These are phyloP conservation scores for Mimosa pudica DNA, from an alignment of 306 rosid species.

Conservation along the genomic window DNA sequence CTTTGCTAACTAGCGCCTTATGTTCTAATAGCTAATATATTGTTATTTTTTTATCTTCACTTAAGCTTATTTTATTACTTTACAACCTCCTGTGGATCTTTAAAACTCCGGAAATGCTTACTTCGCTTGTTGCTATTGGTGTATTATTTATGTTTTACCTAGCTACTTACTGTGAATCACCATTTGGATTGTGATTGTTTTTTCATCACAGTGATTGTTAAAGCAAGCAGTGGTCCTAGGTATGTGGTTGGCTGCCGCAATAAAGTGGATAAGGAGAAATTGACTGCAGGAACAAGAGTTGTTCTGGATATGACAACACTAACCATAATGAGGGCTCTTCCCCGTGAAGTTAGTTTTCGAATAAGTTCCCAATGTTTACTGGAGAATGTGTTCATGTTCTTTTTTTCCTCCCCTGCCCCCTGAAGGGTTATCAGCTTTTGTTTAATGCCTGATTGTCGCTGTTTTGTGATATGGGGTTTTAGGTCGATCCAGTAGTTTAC, in stretches of 20 bases:
- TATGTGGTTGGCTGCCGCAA: constrained; percentile 94
- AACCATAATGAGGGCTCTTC: constrained; percentile 95
- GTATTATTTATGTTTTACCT: background rate
- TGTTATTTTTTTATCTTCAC: constrained; percentile 10
- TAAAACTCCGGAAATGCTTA: background rate
- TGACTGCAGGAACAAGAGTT: constrained; percentile 89
- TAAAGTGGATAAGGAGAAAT: constrained; percentile 90
- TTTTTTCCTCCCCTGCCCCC: background rate
- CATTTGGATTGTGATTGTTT: constrained; percentile 35
- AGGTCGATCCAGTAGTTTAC: constrained; percentile 95
- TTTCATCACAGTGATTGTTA: constrained; percentile 79
- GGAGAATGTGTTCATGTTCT: constrained; percentile 9
- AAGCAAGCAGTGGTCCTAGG: constrained; percentile 94
- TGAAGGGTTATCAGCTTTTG: background rate
- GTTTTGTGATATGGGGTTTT: constrained; percentile 34
- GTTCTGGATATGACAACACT: constrained; percentile 95
- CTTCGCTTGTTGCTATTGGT: background rate
- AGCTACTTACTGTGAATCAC: constrained; percentile 3
- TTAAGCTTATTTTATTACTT: background rate
- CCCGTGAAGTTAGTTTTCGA: constrained; percentile 72
- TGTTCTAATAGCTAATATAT: background rate
- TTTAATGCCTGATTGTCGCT: constrained; percentile 14
- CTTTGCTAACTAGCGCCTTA: background rate
- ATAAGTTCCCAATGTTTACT: constrained; percentile 23
- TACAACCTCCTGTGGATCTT: background rate